Percentiles rank a stretch among this genome's conserved stretches.
Evolutionary conservation across 371 early-diverging fungal species (phyloP).

Genomic region (Capillidium heterosporum): DNA sequence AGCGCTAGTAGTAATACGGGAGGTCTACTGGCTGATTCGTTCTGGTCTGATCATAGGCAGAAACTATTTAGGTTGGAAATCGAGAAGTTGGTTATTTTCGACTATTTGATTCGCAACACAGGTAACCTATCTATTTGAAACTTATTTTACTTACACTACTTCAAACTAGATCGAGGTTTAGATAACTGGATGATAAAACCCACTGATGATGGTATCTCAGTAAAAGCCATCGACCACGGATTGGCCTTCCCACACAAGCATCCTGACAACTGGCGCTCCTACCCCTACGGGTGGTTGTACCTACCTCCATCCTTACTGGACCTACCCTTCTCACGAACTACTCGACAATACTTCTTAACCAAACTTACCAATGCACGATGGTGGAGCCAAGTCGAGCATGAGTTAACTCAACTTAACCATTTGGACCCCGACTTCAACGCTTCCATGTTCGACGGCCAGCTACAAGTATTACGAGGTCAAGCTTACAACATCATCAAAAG

Average conservation of each 20-base stretch:
- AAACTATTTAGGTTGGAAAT: conserved; percentile 60
- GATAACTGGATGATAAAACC: conserved; percentile 82
- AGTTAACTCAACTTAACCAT: conserved; percentile 40
- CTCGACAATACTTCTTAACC: conserved; percentile 39
- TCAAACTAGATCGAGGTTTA: conserved; percentile 42
- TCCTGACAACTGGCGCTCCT: conserved; percentile 74
- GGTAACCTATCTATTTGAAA: conserved; percentile 17
- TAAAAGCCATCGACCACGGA: conserved; percentile 86
- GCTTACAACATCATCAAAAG: conserved; percentile 61
- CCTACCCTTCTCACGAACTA: conserved; percentile 45
- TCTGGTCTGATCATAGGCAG: conserved; percentile 43
- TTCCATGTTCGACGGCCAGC: conserved; percentile 60
- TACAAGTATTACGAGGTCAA: conserved; percentile 72
- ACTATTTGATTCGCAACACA: conserved; percentile 81
- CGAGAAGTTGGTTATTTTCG: conserved; percentile 65
- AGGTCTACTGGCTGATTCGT: conserved; percentile 4
- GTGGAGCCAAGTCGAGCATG: conserved; percentile 56
- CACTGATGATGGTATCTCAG: conserved; percentile 15
- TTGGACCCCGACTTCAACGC: conserved; percentile 58
- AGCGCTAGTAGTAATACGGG: too few species aligned
- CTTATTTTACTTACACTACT: background rate
- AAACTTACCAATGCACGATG: conserved; percentile 49
- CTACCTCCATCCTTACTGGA: conserved; percentile 36
- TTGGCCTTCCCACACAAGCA: conserved; percentile 86
- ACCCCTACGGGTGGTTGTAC: conserved; percentile 74